phyloP scores from a whole-genome alignment of 2,329 filamentous ascomycete genomes.

The Stemphylium lycopersici region DNA sequence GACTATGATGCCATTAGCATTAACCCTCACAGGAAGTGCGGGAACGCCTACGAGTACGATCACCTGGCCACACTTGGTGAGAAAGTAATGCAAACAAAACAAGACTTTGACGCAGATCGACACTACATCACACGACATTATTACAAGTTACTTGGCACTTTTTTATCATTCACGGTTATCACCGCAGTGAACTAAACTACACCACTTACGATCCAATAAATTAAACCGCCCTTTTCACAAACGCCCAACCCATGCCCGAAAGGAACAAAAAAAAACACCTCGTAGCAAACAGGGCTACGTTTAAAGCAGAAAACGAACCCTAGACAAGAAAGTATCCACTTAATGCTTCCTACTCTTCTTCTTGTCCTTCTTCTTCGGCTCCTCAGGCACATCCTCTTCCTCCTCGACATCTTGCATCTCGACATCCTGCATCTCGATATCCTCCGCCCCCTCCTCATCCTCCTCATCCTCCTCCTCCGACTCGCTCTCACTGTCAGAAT shows the following conservation, averaged over 20 bases:
- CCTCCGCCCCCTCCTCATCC: constrained; percentile 11
- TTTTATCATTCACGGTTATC: too few relatives aligned
- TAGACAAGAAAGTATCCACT: not conserved
- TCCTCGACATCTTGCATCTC: constrained; percentile 13
- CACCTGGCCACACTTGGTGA: too few relatives aligned
- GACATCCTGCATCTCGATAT: constrained; percentile 22
- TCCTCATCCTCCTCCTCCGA: constrained; percentile 19
- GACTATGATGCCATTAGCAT: too few relatives aligned
- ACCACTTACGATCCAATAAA: not conserved
- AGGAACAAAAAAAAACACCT: not conserved
- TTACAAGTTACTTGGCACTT: too few relatives aligned
- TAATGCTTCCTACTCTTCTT: constrained; percentile 19
- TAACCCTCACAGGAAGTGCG: too few relatives aligned
- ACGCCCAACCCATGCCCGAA: constrained; percentile 7
- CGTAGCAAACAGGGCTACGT: constrained; percentile 2
- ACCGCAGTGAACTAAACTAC: not conserved
- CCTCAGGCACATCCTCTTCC: constrained; percentile 4
- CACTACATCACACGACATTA: too few relatives aligned
- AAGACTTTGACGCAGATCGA: too few relatives aligned
- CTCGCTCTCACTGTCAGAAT: constrained; percentile 17
- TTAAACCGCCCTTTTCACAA: constrained; percentile 7
- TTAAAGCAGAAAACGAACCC: not conserved
- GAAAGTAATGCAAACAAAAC: too few relatives aligned
- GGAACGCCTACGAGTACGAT: too few relatives aligned
- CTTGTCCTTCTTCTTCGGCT: constrained; percentile 9